phyloP scores from a whole-genome alignment of 345 rosid genomes.

The Camelina laxa region DNA sequence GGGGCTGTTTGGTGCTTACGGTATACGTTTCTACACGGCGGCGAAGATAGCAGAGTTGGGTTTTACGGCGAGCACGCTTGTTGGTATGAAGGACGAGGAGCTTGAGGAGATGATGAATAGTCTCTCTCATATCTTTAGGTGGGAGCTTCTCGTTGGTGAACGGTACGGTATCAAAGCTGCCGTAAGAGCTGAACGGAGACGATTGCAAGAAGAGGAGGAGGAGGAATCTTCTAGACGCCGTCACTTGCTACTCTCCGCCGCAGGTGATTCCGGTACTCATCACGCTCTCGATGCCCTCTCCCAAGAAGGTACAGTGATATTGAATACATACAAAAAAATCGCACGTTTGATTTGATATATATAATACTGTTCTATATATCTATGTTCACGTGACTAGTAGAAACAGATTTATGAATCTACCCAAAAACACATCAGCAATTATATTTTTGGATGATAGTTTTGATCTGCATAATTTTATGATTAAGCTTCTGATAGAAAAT shows the following conservation, averaged over 20 bases:
- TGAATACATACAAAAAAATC: neutral
- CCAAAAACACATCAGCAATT: neutral
- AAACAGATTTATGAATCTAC: neutral
- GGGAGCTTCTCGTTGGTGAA: slow-evolving; percentile 96
- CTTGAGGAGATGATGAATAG: slow-evolving; percentile 99
- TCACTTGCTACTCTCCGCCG: slow-evolving; percentile 39
- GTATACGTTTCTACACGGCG: slow-evolving; percentile 81
- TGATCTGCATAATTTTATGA: neutral
- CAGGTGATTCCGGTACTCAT: slow-evolving; percentile 52
- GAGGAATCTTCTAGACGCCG: slow-evolving; percentile 70
- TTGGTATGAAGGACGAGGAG: slow-evolving; percentile 95
- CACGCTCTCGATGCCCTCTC: slow-evolving; percentile 80
- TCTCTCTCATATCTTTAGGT: slow-evolving; percentile 80
- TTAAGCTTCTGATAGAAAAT: neutral
- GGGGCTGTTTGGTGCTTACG: slow-evolving; percentile 82
- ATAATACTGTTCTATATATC: neutral
- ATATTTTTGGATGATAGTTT: slow-evolving; percentile 6
- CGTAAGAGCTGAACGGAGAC: slow-evolving; percentile 81
- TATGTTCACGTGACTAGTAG: slow-evolving; percentile 7
- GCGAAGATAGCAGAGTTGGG: slow-evolving; percentile 95
- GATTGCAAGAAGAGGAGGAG: slow-evolving; percentile 55
- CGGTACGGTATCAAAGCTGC: slow-evolving; percentile 94
- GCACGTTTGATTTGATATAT: neutral
- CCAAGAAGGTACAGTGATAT: slow-evolving; percentile 67
- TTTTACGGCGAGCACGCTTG: slow-evolving; percentile 88